Evolutionary conservation across 768 basidiomycete genomes (phyloP).

Genomic region (Kwoniella botswanensis): DNA sequence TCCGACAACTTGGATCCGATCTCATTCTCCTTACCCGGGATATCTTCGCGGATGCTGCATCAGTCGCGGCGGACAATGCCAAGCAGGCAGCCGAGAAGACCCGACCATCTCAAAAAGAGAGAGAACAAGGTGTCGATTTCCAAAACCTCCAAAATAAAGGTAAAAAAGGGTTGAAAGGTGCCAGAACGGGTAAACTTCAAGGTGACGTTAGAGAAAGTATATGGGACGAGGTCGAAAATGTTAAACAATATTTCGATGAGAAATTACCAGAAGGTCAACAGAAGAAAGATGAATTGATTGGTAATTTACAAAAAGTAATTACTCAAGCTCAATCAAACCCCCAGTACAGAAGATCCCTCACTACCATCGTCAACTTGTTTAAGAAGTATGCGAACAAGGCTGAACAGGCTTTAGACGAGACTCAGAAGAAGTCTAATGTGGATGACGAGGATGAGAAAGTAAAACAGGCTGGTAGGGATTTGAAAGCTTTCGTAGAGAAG

Average conservation of each 20-base stretch:
- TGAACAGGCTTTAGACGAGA: slow-evolving; percentile 54
- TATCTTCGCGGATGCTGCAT: slow-evolving; percentile 59
- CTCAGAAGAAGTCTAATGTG: slow-evolving; percentile 51
- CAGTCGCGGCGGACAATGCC: slow-evolving; percentile 57
- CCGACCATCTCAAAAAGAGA: slow-evolving; percentile 51
- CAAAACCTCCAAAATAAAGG: slow-evolving; percentile 52
- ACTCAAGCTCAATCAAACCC: slow-evolving; percentile 57
- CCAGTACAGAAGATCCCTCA: slow-evolving; percentile 57
- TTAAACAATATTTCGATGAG: slow-evolving; percentile 58
- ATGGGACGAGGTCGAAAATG: slow-evolving; percentile 46
- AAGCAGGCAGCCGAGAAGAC: slow-evolving; percentile 53
- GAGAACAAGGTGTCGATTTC: slow-evolving; percentile 57
- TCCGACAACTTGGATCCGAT: slow-evolving; percentile 58
- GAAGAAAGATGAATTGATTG: slow-evolving; percentile 58
- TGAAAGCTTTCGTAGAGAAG: slow-evolving; percentile 58
- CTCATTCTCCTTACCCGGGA: slow-evolving; percentile 57
- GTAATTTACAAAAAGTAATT: slow-evolving; percentile 56
- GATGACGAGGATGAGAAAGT: slow-evolving; percentile 56
- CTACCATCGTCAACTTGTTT: slow-evolving; percentile 56
- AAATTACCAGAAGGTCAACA: slow-evolving; percentile 58
- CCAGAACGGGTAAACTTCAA: slow-evolving; percentile 55
- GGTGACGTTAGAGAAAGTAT: slow-evolving; percentile 53
- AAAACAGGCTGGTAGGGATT: slow-evolving; percentile 57
- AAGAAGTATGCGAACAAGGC: slow-evolving; percentile 60
- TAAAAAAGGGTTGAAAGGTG: slow-evolving; percentile 54